Evolutionary conservation across 2,329 filamentous ascomycete genomes (phyloP).

Genomic region (Monilinia polystroma): DNA sequence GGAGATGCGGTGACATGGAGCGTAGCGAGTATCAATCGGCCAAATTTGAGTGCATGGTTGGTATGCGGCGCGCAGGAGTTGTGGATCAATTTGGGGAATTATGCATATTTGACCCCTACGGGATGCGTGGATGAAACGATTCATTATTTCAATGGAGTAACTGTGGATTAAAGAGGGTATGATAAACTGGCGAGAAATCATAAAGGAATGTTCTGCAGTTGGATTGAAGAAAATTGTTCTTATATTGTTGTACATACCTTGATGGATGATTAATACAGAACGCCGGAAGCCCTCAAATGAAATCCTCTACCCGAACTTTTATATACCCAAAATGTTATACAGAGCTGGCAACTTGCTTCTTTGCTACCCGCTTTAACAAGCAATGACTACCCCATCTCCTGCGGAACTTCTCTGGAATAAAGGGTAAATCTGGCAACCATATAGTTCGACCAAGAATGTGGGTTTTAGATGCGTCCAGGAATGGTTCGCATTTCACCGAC

Average conservation of each 20-base stretch:
- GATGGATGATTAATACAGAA: slow-evolving; percentile 6
- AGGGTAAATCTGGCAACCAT: slow-evolving; percentile 72
- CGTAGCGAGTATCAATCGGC: slow-evolving; percentile 48
- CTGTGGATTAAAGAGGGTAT: slow-evolving; percentile 30
- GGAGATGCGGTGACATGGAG: slow-evolving; percentile 60
- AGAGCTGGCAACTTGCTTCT: slow-evolving; percentile 14
- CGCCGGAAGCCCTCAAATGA: not conserved
- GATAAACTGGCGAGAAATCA: not conserved
- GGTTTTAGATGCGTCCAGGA: slow-evolving; percentile 78
- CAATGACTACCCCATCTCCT: slow-evolving; percentile 90
- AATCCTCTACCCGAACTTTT: not conserved
- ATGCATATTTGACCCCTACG: slow-evolving; percentile 55
- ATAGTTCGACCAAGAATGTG: slow-evolving; percentile 71
- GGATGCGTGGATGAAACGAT: slow-evolving; percentile 60
- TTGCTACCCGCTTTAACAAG: slow-evolving; percentile 61
- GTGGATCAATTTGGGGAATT: slow-evolving; percentile 60
- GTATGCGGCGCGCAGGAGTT: slow-evolving; percentile 53
- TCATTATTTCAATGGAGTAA: slow-evolving; percentile 46
- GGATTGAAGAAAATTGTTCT: not conserved
- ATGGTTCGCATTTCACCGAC: slow-evolving; percentile 68
- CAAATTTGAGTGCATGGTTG: slow-evolving; percentile 58
- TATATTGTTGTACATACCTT: slow-evolving; percentile 19
- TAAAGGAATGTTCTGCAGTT: not conserved
- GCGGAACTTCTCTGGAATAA: slow-evolving; percentile 67
- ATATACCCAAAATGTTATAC: slow-evolving; percentile 4